A percentile compares a stretch with the other conserved stretches of the same genome.
Conservation (phyloP, 768 basidiomycete genomes). For the Lyophyllum shimeji region DNA sequence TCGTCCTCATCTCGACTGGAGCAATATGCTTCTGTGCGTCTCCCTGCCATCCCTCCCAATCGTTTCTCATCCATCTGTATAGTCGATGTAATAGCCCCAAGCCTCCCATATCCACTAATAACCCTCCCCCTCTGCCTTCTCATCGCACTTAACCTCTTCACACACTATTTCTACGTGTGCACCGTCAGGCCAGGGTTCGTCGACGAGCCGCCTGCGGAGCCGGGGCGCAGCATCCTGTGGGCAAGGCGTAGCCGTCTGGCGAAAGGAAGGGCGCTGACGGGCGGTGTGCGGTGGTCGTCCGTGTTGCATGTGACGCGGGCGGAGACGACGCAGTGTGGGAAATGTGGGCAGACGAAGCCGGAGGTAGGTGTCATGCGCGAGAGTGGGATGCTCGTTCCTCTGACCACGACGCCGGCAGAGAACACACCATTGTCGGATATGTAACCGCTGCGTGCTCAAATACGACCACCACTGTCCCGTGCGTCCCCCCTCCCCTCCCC, state of each 20-base stretch:
- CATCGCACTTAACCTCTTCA: constrained; percentile 72
- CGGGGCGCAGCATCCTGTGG: constrained; percentile 54
- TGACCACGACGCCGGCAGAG: too few species aligned
- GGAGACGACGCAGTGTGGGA: constrained; percentile 58
- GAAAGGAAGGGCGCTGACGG: constrained; percentile 30
- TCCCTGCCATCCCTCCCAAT: background rate
- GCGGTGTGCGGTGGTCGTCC: constrained; percentile 52
- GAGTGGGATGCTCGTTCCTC: too few species aligned
- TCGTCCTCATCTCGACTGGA: constrained; percentile 67
- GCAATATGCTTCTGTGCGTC: constrained; percentile 79
- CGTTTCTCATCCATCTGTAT: constrained; percentile 1
- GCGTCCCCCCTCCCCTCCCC: constrained; percentile 31
- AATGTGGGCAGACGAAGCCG: constrained; percentile 68
- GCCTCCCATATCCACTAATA: constrained; percentile 56
- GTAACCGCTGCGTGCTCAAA: constrained; percentile 86
- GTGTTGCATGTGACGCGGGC: constrained; percentile 54
- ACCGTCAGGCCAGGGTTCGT: constrained; percentile 80
- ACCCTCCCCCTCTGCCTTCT: constrained; percentile 70
- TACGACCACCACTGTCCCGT: constrained; percentile 93
- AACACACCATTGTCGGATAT: constrained; percentile 91
- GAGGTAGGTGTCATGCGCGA: constrained; percentile 77
- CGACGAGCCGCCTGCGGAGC: constrained; percentile 48
- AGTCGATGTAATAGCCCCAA: constrained; percentile 82
- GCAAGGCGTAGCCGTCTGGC: constrained; percentile 37
- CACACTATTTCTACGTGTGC: constrained; percentile 86